Conservation (phyloP, 495 filamentous ascomycete species). For the Talaromyces liani region DNA sequence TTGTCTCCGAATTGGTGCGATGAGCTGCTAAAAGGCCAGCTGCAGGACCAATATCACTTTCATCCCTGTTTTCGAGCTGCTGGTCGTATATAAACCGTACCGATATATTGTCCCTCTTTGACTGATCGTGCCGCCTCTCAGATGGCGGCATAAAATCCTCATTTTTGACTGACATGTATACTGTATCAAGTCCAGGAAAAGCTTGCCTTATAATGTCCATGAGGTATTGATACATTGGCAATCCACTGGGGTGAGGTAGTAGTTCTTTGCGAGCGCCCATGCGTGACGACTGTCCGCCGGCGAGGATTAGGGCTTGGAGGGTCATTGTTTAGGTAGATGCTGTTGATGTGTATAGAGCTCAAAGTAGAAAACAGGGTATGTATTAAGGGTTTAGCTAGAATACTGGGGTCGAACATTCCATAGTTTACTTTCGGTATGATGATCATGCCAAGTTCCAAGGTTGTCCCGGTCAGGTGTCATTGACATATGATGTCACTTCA, state of each 20-base stretch:
- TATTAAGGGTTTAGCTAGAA: too few species aligned
- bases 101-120: neutral
- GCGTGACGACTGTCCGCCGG: slow-evolving; percentile 15
- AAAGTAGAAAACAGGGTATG: too few species aligned
- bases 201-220: slow-evolving; percentile 12
- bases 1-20: slow-evolving; percentile 10
- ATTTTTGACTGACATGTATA: slow-evolving; percentile 17
- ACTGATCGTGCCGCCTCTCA: neutral
- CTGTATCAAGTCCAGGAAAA: slow-evolving; percentile 12
- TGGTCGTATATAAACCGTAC: neutral
- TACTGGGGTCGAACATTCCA: too few species aligned
- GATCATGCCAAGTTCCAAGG: too few species aligned
- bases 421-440: too few species aligned
- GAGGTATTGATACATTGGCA: slow-evolving; percentile 14
- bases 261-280: slow-evolving; percentile 19
- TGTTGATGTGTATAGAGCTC: too few species aligned
- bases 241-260: slow-evolving; percentile 10
- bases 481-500: too few species aligned
- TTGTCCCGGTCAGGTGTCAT: too few species aligned
- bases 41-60: slow-evolving; percentile 14
- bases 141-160: neutral
- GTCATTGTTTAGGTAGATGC: neutral
- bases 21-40: slow-evolving; percentile 20
- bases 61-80: neutral
- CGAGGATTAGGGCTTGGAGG: slow-evolving; percentile 12